Conservation (phyloP, 78 protist species). For the Chrysochromulina parva region DNA sequence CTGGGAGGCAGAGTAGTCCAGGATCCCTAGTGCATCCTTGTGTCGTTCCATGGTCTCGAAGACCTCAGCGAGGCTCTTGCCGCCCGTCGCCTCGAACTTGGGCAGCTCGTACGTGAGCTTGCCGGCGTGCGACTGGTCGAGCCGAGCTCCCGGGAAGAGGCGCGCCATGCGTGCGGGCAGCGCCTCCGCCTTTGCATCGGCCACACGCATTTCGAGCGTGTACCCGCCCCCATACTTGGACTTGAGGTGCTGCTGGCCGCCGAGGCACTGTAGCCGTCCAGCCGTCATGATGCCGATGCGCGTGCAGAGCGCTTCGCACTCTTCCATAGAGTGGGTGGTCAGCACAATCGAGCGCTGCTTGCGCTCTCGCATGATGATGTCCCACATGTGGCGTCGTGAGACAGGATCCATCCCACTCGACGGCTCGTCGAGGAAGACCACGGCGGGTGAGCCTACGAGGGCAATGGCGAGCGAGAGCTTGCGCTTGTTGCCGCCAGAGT, state of each 20-base stretch:
- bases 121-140: neutral
- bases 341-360: conserved; percentile 68
- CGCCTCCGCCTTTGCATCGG: neutral
- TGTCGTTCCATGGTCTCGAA: neutral
- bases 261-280: conserved; percentile 46
- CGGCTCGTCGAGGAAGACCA: conserved; percentile 68
- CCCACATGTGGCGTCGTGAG: conserved; percentile 77
- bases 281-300: conserved; percentile 70
- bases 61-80: neutral
- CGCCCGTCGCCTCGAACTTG: too few species aligned
- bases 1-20: neutral
- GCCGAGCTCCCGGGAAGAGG: neutral
- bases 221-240: conserved; percentile 32
- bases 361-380: conserved; percentile 8
- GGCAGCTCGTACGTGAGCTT: conserved; percentile 11
- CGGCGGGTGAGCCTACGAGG: conserved; percentile 67
- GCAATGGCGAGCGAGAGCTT: conserved; percentile 68
- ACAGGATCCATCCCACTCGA: conserved; percentile 67
- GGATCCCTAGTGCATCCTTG: neutral
- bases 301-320: conserved; percentile 58
- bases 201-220: neutral
- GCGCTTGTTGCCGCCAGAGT: conserved; percentile 77
- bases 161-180: neutral
- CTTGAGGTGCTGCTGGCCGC: conserved; percentile 41
- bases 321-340: conserved; percentile 21